These are phyloP conservation scores for Chrysochromulina tobinii DNA, from an alignment of 78 protist genomes.

Conservation along the genomic window DNA sequence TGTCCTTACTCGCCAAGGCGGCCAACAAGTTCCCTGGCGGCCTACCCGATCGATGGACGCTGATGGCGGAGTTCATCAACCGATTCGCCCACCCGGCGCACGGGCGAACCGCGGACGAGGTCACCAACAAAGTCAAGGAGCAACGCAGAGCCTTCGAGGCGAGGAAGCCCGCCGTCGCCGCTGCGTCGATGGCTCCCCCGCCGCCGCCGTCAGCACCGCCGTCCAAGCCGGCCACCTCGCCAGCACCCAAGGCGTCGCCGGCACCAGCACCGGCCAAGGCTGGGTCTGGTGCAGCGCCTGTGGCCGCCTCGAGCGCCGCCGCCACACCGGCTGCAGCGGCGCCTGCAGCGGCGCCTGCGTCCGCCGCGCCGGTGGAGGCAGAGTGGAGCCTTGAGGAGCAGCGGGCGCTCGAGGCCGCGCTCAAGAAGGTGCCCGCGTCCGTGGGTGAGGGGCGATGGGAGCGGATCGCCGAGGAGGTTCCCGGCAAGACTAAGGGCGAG, in stretches of 20 bases:
- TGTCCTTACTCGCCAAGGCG: neutral
- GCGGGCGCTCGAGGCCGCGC: neutral
- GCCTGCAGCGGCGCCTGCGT: neutral
- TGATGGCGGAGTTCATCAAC: constrained; percentile 17
- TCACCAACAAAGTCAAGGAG: too few species aligned
- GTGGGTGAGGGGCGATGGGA: constrained; percentile 3
- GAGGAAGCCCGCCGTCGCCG: too few species aligned
- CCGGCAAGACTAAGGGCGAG: neutral
- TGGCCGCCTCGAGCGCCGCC: too few species aligned
- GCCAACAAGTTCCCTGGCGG: constrained; percentile 24
- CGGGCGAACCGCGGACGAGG: too few species aligned
- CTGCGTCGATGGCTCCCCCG: neutral
- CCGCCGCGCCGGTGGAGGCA: neutral
- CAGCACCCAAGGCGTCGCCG: neutral
- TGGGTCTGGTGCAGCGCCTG: neutral
- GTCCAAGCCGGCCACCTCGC: neutral
- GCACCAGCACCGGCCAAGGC: neutral
- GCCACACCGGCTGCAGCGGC: too few species aligned
- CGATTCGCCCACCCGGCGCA: neutral
- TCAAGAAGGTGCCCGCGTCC: neutral
- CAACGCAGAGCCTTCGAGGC: too few species aligned
- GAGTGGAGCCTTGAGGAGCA: constrained; percentile 8
- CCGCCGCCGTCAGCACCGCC: neutral
- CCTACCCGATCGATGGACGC: neutral
- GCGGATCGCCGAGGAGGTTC: neutral